Evolutionary conservation across 2,329 filamentous ascomycete genomes (phyloP).

Genomic region (Akanthomyces muscarius): DNA sequence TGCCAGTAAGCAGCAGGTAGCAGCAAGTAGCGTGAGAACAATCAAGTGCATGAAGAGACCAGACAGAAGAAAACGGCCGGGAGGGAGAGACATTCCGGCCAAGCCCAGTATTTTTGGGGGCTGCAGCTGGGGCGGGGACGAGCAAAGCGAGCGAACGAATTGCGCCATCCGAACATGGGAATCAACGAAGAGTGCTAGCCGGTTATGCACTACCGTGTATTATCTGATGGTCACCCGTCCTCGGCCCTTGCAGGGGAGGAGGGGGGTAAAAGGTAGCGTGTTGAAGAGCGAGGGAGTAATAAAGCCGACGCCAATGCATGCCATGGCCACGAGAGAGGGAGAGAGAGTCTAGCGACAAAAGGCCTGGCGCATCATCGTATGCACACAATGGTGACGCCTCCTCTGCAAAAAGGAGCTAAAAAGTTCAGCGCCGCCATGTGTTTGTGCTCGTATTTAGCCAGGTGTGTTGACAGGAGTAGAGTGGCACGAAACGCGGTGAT

Average conservation of each 20-base stretch:
- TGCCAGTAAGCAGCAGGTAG: background rate
- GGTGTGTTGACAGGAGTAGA: background rate
- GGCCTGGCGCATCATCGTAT: constrained; percentile 2
- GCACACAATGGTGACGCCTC: background rate
- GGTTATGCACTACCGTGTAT: background rate
- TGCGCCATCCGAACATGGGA: constrained; percentile 11
- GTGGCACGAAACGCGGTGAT: background rate
- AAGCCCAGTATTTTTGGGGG: constrained; percentile 5
- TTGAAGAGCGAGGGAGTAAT: background rate
- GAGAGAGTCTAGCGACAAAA: background rate
- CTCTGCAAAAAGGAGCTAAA: background rate
- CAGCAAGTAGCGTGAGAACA: too few relatives aligned
- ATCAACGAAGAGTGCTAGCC: background rate
- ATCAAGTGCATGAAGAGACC: background rate
- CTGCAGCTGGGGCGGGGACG: background rate
- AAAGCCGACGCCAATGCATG: background rate
- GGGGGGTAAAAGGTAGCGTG: background rate
- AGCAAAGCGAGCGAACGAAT: background rate
- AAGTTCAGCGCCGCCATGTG: background rate
- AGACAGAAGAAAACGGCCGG: background rate
- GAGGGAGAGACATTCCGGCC: background rate
- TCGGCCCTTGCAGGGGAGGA: background rate
- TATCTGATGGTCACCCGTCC: constrained; percentile 4
- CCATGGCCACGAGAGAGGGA: background rate
- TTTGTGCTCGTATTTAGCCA: background rate